These are phyloP conservation scores for Neopestalotiopsis rosae DNA, from an alignment of 2,329 filamentous ascomycete genomes.

Conservation along the genomic window DNA sequence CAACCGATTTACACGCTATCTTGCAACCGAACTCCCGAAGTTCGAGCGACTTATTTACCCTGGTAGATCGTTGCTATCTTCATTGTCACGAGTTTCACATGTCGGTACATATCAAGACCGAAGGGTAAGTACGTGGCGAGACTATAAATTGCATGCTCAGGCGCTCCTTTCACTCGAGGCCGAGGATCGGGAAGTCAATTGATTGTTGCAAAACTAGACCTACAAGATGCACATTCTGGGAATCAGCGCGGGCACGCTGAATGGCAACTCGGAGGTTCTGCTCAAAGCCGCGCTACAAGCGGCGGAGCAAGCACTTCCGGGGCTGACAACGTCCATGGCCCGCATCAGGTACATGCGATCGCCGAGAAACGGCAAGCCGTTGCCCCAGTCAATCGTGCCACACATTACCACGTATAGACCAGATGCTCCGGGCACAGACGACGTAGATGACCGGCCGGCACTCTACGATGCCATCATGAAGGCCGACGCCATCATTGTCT, in stretches of 20 bases:
- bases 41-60: background rate
- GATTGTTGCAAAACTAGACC: background rate
- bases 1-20: background rate
- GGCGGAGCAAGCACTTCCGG: background rate
- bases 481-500: conserved; percentile 5
- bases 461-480: conserved; percentile 6
- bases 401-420: background rate
- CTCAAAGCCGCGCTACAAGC: conserved; percentile 2
- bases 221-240: conserved; percentile 1
- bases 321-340: conserved; percentile 1
- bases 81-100: background rate
- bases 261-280: conserved; percentile 5
- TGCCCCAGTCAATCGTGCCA: background rate
- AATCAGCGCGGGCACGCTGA: conserved; percentile 5
- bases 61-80: background rate
- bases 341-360: background rate
- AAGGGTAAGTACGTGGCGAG: background rate
- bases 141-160: background rate
- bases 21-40: background rate
- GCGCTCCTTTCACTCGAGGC: background rate
- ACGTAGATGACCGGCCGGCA: background rate
- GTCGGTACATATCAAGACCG: conserved; percentile 1
- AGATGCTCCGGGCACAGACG: background rate
- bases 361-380: conserved; percentile 1
- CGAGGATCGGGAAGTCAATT: background rate